phyloP scores from a whole-genome alignment of 192 early-diverging fungal species.

The Coemansia sp. region DNA sequence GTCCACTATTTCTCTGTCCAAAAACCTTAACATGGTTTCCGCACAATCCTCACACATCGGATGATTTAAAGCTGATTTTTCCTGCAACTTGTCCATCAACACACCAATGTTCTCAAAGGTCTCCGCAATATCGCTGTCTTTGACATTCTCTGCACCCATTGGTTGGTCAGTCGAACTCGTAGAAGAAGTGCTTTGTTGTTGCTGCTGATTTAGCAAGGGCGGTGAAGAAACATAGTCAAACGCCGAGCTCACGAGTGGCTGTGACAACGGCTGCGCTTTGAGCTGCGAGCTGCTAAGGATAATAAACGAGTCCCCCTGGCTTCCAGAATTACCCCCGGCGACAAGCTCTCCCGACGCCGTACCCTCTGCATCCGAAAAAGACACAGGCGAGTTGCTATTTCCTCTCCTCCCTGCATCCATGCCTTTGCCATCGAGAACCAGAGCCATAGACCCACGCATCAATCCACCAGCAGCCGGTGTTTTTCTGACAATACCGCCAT shows the following conservation, averaged over 20 bases:
- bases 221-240: no score
- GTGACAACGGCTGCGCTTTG: slow-evolving; percentile 15
- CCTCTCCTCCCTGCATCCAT: not conserved
- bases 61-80: slow-evolving; percentile 73
- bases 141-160: not conserved
- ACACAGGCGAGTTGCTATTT: not conserved
- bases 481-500: slow-evolving; percentile 2
- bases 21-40: slow-evolving; percentile 68
- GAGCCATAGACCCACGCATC: slow-evolving; percentile 42
- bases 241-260: not conserved
- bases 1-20: slow-evolving; percentile 73
- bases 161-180: not conserved
- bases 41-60: slow-evolving; percentile 93
- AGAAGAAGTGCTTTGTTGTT: no score
- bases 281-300: slow-evolving; percentile 49
- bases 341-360: not conserved
- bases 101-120: slow-evolving; percentile 54
- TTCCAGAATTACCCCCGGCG: slow-evolving; percentile 10
- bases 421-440: slow-evolving; percentile 21
- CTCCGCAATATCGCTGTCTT: slow-evolving; percentile 31
- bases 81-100: slow-evolving; percentile 78
- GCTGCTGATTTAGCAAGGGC: no score
- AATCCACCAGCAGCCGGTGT: not conserved
- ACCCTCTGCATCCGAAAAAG: not conserved
- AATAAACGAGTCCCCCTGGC: slow-evolving; percentile 51